Percentiles rank a stretch among this genome's conserved stretches.
Conservation (phyloP, 805 yeast species). For the Cyberlindnera lachancei region DNA sequence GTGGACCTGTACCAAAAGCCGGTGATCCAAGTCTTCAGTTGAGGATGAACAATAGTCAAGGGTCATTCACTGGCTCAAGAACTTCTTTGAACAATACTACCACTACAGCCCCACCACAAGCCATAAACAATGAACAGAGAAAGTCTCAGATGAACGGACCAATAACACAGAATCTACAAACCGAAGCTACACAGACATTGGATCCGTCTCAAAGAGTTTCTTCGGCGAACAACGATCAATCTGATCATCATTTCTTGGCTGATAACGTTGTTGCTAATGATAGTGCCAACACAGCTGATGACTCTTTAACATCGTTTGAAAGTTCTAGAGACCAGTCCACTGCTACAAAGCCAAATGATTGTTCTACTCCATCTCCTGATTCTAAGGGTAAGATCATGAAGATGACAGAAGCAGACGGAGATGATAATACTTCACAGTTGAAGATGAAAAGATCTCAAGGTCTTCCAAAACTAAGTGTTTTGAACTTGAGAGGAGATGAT, state of each 20-base stretch:
- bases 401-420: no score
- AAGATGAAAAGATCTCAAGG: constrained; percentile 20
- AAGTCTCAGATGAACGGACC: no score
- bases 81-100: no score
- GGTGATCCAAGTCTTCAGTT: no score
- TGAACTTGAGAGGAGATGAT: constrained; percentile 19
- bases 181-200: background rate
- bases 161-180: no score
- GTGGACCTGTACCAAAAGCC: no score
- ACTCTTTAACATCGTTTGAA: constrained; percentile 5
- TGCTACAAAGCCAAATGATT: constrained; percentile 15
- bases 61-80: no score
- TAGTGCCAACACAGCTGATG: constrained; percentile 6
- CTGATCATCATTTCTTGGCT: constrained; percentile 19
- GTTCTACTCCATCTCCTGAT: constrained; percentile 20
- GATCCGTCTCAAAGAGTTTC: constrained; percentile 8
- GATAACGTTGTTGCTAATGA: constrained; percentile 8
- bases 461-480: constrained; percentile 19
- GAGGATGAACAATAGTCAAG: no score
- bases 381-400: background rate
- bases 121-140: no score
- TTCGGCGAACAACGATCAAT: constrained; percentile 1
- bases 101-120: no score
- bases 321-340: constrained; percentile 3
- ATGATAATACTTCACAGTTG: constrained; percentile 13